Conservation (phyloP, 2,329 filamentous ascomycete species). For the Diplodia scrobiculata region DNA sequence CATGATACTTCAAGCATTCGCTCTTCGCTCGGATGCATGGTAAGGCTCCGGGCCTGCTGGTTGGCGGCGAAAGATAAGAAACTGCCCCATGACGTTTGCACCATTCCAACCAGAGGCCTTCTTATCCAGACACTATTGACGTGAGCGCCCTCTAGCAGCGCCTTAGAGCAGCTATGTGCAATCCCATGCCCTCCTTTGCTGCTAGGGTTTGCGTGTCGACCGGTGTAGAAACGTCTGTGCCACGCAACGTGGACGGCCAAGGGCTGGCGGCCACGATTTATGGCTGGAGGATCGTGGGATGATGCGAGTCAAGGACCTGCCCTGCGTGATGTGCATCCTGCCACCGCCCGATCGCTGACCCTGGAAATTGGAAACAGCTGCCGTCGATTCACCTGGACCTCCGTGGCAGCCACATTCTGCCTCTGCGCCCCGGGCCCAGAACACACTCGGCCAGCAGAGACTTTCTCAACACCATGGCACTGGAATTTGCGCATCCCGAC, state of each 20-base stretch:
- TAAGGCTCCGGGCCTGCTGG: neutral
- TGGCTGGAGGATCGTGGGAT: no score
- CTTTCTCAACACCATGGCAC: conserved; percentile 5
- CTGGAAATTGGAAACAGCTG: neutral
- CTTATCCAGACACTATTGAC: neutral
- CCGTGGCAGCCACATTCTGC: neutral
- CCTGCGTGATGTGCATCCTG: neutral
- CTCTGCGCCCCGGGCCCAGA: conserved; percentile 8
- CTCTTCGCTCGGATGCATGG: neutral
- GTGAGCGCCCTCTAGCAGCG: neutral
- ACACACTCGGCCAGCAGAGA: neutral
- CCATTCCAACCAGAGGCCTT: neutral
- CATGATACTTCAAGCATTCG: no score
- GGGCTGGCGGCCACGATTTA: neutral
- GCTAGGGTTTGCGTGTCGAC: neutral
- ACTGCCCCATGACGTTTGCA: neutral
- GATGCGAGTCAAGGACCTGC: neutral
- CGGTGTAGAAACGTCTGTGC: conserved; percentile 19
- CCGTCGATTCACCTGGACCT: conserved; percentile 3
- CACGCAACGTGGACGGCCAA: conserved; percentile 12
- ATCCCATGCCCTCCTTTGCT: neutral
- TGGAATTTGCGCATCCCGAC: neutral
- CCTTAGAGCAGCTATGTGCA: no score
- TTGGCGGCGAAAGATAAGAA: neutral
- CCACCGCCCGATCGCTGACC: conserved; percentile 10